Percentiles rank a stretch among this genome's conserved stretches.
These are phyloP conservation scores for Hypoxylon sp. DNA, from an alignment of 2,329 filamentous ascomycete genomes.

Conservation along the genomic window DNA sequence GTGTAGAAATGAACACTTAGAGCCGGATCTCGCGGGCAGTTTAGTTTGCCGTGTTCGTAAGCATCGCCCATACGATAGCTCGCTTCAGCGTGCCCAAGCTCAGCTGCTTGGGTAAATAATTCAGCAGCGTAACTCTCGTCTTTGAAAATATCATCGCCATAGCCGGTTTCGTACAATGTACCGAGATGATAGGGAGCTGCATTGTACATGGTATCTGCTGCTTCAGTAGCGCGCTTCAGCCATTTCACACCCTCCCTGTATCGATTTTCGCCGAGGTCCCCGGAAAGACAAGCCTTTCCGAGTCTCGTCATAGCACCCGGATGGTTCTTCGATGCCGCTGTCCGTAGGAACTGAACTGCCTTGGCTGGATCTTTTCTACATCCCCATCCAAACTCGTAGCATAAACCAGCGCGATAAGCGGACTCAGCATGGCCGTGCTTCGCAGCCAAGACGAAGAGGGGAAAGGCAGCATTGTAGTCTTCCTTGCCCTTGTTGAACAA, in stretches of 20 bases:
- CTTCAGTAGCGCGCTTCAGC: conserved; percentile 93
- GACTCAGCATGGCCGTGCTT: conserved; percentile 99
- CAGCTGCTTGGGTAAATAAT: conserved; percentile 93
- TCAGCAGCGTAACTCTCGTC: conserved; percentile 93
- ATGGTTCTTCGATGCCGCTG: conserved; percentile 92
- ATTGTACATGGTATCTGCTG: conserved; percentile 93
- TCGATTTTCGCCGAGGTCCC: conserved; percentile 88
- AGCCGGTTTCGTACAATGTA: conserved; percentile 90
- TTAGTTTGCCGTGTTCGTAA: conserved; percentile 91
- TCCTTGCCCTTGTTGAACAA: conserved; percentile 95
- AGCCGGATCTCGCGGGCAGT: conserved; percentile 90
- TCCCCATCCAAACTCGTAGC: conserved; percentile 99
- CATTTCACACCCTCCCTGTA: conserved; percentile 96
- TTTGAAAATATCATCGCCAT: conserved; percentile 92
- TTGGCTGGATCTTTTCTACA: conserved; percentile 91
- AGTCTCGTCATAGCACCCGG: conserved; percentile 95
- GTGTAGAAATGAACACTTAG: conserved; percentile 99
- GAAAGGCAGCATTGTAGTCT: conserved; percentile 92
- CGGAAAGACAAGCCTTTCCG: conserved; percentile 89
- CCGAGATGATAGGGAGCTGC: conserved; percentile 92
- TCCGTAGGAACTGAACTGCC: conserved; percentile 92
- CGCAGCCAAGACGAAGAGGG: conserved; percentile 90
- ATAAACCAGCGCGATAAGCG: conserved; percentile 91
- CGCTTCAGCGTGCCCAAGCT: conserved; percentile 89
- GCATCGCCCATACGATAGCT: conserved; percentile 93